Evolutionary conservation across 2,329 filamentous ascomycete genomes (phyloP).

Genomic region (Penicillium sp.): DNA sequence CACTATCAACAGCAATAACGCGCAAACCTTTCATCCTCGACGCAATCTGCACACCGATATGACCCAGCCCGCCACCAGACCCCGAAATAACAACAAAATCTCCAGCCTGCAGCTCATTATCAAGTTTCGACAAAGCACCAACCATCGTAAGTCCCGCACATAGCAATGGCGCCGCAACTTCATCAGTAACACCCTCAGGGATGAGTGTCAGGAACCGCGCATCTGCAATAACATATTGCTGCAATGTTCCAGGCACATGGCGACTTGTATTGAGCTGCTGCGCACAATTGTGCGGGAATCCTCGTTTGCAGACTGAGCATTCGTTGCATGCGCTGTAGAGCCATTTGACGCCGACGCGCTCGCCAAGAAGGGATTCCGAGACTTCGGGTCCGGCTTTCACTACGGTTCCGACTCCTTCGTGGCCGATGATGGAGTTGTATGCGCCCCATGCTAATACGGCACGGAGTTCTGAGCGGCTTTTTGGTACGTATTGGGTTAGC

Average conservation of each 20-base stretch:
- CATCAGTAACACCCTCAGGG: conserved; percentile 17
- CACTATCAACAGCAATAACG: conserved; percentile 49
- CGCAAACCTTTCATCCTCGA: conserved; percentile 56
- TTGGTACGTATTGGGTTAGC: background rate
- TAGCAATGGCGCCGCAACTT: conserved; percentile 21
- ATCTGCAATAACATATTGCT: conserved; percentile 28
- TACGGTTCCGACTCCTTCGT: conserved; percentile 28
- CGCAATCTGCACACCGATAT: conserved; percentile 55
- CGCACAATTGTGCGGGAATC: conserved; percentile 21
- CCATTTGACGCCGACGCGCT: conserved; percentile 29
- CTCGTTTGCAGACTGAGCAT: conserved; percentile 24
- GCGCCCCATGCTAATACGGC: conserved; percentile 23
- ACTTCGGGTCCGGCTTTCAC: conserved; percentile 16
- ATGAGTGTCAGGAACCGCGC: conserved; percentile 23
- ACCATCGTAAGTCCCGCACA: conserved; percentile 26
- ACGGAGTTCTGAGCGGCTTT: conserved; percentile 28
- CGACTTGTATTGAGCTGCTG: conserved; percentile 26
- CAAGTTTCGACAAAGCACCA: conserved; percentile 20
- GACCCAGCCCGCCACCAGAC: conserved; percentile 54
- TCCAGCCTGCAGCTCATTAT: conserved; percentile 21
- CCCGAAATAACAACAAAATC: conserved; percentile 50
- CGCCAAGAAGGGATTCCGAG: conserved; percentile 12
- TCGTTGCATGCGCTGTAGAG: conserved; percentile 25
- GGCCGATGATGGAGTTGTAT: conserved; percentile 30
- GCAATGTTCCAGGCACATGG: conserved; percentile 27